Percentiles rank a stretch among this genome's conserved stretches.
phyloP scores from a whole-genome alignment of 2,329 filamentous ascomycete genomes.

The Balansia obtecta region DNA sequence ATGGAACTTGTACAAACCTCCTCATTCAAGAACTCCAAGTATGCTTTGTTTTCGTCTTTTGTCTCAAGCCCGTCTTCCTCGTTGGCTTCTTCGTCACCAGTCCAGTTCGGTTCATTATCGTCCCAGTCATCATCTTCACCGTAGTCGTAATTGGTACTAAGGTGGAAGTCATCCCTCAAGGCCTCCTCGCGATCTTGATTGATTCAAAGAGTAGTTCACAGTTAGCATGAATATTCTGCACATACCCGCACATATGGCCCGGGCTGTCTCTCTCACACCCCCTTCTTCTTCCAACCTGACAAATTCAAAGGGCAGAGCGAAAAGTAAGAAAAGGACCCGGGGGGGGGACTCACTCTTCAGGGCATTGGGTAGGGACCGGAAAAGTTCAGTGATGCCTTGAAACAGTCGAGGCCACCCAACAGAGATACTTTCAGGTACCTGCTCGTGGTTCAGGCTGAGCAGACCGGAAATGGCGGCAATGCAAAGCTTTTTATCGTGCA shows the following conservation, averaged over 20 bases:
- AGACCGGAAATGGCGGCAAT: constrained; percentile 87
- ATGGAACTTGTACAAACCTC: constrained; percentile 48
- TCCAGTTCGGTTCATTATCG: constrained; percentile 73
- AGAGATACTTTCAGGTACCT: constrained; percentile 85
- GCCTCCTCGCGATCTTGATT: constrained; percentile 72
- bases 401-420: constrained; percentile 90
- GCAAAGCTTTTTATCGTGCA: constrained; percentile 97
- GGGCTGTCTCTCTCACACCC: no score
- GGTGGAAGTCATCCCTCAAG: constrained; percentile 73
- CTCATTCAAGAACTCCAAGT: constrained; percentile 90
- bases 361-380: constrained; percentile 80
- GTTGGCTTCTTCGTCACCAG: constrained; percentile 59
- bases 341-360: constrained; percentile 57
- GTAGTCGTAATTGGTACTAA: constrained; percentile 50
- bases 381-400: constrained; percentile 76
- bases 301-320: no score
- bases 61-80: constrained; percentile 53
- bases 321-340: neutral
- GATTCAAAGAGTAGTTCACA: neutral
- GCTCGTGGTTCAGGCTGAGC: constrained; percentile 63
- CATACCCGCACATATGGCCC: neutral
- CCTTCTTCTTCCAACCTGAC: no score
- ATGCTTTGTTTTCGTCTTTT: constrained; percentile 85
- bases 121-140: constrained; percentile 72
- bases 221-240: neutral